Conservation (phyloP, 495 filamentous ascomycete genomes). For the Aspergillus nanangensis region DNA sequence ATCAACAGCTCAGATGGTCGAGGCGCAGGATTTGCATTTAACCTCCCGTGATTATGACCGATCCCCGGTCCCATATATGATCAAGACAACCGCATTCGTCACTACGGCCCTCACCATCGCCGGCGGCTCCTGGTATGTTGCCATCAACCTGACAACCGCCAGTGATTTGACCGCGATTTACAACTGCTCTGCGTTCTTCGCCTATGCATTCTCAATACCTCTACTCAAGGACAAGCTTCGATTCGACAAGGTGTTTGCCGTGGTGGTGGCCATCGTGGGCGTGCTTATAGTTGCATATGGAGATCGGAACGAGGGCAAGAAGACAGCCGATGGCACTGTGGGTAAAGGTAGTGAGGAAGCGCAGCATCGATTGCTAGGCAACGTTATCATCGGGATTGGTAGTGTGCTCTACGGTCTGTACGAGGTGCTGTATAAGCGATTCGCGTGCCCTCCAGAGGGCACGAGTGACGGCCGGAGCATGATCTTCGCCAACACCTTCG, state of each 20-base stretch:
- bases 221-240: conserved; percentile 79
- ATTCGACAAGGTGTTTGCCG: conserved; percentile 75
- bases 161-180: conserved; percentile 96
- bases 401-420: conserved; percentile 95
- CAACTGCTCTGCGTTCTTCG: conserved; percentile 98
- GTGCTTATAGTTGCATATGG: conserved; percentile 93
- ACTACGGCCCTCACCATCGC: conserved; percentile 86
- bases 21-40: conserved; percentile 59
- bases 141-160: conserved; percentile 86
- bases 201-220: conserved; percentile 91
- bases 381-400: conserved; percentile 88
- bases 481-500: conserved; percentile 90
- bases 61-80: conserved; percentile 68
- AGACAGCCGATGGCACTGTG: conserved; percentile 45
- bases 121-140: conserved; percentile 92
- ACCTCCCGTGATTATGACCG: conserved; percentile 39
- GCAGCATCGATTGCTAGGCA: conserved; percentile 65
- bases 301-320: conserved; percentile 49
- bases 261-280: conserved; percentile 78
- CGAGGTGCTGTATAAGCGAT: conserved; percentile 91
- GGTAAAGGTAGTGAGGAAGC: conserved; percentile 46
- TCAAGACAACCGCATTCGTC: conserved; percentile 72
- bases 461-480: conserved; percentile 74
- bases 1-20: conserved; percentile 83
- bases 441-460: conserved; percentile 89